A percentile compares a stretch with the other conserved stretches of the same genome.
These are phyloP conservation scores for Excoecaria agallocha DNA, from an alignment of 345 rosid genomes.

Conservation along the genomic window DNA sequence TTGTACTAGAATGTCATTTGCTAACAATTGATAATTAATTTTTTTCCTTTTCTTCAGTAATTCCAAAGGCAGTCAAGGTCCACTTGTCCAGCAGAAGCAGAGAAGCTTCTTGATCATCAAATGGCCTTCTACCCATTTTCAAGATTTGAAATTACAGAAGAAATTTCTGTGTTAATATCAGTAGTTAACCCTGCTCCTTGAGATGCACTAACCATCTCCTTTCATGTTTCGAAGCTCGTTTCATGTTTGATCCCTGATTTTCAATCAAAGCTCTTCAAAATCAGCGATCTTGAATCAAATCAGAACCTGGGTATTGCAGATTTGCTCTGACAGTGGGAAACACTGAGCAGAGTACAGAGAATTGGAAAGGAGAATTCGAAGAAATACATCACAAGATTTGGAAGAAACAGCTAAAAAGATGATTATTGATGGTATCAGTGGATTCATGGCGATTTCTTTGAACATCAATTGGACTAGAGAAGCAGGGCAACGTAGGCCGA, in stretches of 20 bases:
- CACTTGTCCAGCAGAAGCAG: slow-evolving; percentile 40
- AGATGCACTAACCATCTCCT: slow-evolving; percentile 44
- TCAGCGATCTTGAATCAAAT: slow-evolving; percentile 44
- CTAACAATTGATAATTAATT: neutral
- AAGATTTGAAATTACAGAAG: slow-evolving; percentile 45
- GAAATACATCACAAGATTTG: slow-evolving; percentile 16
- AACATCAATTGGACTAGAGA: slow-evolving; percentile 49
- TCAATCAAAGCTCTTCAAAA: slow-evolving; percentile 48
- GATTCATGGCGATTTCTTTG: slow-evolving; percentile 41
- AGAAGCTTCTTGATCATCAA: slow-evolving; percentile 46
- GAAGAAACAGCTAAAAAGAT: slow-evolving; percentile 25
- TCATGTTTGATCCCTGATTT: slow-evolving; percentile 34
- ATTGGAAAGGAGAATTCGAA: slow-evolving; percentile 35
- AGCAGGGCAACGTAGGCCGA: slow-evolving; percentile 70
- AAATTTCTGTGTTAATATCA: slow-evolving; percentile 56
- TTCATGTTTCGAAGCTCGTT: slow-evolving; percentile 37
- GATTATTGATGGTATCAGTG: slow-evolving; percentile 36
- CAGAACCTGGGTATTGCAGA: slow-evolving; percentile 34
- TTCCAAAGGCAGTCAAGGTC: slow-evolving; percentile 65
- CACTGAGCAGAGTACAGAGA: slow-evolving; percentile 38
- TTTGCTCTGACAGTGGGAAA: slow-evolving; percentile 21
- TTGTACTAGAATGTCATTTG: neutral
- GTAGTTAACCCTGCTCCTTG: slow-evolving; percentile 52
- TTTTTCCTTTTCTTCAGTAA: slow-evolving; percentile 32
- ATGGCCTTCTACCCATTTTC: slow-evolving; percentile 41